Conservation (phyloP, 768 basidiomycete genomes). For the Rhizopogon vesiculosus region DNA sequence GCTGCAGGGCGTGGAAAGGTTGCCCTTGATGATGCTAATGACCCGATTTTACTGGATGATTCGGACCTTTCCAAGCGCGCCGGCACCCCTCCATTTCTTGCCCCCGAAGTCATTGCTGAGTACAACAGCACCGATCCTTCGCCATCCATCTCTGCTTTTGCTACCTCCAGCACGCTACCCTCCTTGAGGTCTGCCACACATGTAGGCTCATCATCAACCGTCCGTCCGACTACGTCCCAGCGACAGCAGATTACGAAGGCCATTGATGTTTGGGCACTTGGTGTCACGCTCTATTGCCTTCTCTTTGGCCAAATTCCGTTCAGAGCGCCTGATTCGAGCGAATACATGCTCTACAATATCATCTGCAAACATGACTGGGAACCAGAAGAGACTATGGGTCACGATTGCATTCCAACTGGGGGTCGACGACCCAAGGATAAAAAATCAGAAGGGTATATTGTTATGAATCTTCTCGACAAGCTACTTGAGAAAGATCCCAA, state of each 20-base stretch:
- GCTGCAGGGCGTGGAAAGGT: constrained; percentile 43
- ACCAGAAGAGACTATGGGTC: constrained; percentile 65
- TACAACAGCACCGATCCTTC: constrained; percentile 34
- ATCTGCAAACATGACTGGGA: constrained; percentile 77
- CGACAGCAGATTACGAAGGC: constrained; percentile 76
- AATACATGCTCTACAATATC: constrained; percentile 74
- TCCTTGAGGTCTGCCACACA: constrained; percentile 24
- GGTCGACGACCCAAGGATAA: constrained; percentile 46
- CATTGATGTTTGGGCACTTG: constrained; percentile 97
- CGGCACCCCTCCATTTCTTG: constrained; percentile 93
- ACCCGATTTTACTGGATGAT: constrained; percentile 75
- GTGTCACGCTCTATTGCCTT: constrained; percentile 92
- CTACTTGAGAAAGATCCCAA: constrained; percentile 78
- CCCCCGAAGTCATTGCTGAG: constrained; percentile 89
- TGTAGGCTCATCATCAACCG: constrained; percentile 24
- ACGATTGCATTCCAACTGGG: constrained; percentile 59
- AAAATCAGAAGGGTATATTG: constrained; percentile 50
- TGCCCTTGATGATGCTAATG: constrained; percentile 41
- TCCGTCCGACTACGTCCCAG: constrained; percentile 20
- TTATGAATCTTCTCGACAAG: constrained; percentile 66
- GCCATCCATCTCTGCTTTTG: constrained; percentile 27
- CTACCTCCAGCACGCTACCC: constrained; percentile 25
- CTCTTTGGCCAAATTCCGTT: constrained; percentile 88
- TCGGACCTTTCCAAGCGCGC: constrained; percentile 86
- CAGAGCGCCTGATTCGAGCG: constrained; percentile 45